phyloP scores from a whole-genome alignment of 129 eudicot genomes.

The Tagetes erecta region DNA sequence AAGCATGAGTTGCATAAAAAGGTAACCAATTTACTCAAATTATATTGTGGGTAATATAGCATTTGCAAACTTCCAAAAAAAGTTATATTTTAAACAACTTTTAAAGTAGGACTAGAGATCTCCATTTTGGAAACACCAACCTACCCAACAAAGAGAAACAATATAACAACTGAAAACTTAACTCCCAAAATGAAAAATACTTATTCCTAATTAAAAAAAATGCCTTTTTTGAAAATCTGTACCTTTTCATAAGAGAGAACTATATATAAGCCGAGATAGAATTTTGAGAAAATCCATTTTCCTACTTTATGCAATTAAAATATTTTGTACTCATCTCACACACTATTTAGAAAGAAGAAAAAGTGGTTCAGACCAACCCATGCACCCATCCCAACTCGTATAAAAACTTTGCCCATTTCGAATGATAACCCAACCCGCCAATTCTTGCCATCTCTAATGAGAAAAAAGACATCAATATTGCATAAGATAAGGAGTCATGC shows the following conservation, averaged over 20 bases:
- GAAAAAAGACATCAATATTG: background rate
- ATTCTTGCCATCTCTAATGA: background rate
- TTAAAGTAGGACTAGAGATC: background rate
- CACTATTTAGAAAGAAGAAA: background rate
- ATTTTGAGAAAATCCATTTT: background rate
- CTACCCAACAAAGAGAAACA: no score
- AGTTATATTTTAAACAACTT: background rate
- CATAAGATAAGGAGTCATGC: constrained; percentile 8
- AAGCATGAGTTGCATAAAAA: background rate
- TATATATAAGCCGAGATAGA: background rate
- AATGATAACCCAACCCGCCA: background rate
- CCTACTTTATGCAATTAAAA: background rate
- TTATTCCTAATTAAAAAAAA: background rate
- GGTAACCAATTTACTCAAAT: background rate
- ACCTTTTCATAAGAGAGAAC: background rate
- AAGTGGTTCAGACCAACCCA: background rate
- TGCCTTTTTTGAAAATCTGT: background rate
- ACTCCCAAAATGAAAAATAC: background rate
- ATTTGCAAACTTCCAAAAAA: background rate
- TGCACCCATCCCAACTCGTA: background rate
- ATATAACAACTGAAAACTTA: no score
- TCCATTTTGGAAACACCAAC: no score
- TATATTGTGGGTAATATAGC: background rate
- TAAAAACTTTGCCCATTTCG: background rate
- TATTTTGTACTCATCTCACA: background rate